A percentile compares a stretch with the other conserved stretches of the same genome.
Conservation (phyloP, 345 rosid species). For the Mallotus nudiflorus region DNA sequence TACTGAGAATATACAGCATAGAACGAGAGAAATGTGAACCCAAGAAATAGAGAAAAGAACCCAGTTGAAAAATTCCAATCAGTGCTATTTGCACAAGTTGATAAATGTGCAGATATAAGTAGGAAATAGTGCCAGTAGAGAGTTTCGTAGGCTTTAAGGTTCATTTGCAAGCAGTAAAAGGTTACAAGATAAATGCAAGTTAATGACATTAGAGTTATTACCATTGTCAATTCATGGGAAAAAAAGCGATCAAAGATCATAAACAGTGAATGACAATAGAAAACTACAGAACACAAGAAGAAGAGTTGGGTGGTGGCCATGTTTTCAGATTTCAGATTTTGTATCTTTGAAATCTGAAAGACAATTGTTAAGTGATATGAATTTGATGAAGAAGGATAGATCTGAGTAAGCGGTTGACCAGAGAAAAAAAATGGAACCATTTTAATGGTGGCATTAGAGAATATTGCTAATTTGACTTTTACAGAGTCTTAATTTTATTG, state of each 20-base stretch:
- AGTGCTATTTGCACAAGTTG: background rate
- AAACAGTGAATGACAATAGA: conserved; percentile 1
- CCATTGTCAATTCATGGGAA: background rate
- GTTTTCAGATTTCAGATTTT: background rate
- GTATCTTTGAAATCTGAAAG: background rate
- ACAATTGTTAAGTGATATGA: background rate
- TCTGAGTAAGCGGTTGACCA: no score
- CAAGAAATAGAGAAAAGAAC: background rate
- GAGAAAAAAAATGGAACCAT: no score
- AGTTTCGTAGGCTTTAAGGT: conserved; percentile 8
- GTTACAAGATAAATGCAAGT: conserved; percentile 6
- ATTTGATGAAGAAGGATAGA: no score
- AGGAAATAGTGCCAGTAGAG: conserved; percentile 10
- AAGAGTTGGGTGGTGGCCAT: conserved; percentile 4
- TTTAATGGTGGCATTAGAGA: no score
- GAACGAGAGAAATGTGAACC: conserved; percentile 4
- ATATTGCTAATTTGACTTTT: no score
- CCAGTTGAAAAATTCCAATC: background rate
- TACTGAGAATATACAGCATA: background rate
- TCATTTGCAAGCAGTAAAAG: background rate
- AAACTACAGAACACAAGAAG: conserved; percentile 6
- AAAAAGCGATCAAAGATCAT: conserved; percentile 4
- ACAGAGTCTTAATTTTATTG: no score
- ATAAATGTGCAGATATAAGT: background rate
- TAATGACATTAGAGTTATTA: background rate